Percentiles rank a stretch among this genome's conserved stretches.
Conservation (phyloP, 768 basidiomycete species). For the Clathrus columnatus region DNA sequence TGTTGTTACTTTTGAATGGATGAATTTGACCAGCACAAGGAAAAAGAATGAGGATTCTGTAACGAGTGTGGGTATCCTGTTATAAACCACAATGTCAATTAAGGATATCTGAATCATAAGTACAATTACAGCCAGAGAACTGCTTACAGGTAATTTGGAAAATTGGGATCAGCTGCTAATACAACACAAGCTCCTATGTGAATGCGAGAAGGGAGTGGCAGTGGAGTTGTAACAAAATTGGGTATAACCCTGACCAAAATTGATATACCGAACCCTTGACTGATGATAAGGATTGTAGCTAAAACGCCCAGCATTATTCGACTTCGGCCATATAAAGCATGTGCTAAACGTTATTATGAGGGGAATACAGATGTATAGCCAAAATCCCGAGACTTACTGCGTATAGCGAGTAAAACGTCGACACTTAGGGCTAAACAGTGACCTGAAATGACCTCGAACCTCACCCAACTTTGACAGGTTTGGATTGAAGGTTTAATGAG, state of each 20-base stretch:
- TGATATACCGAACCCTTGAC: background rate
- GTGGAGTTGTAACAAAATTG: background rate
- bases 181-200: background rate
- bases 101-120: background rate
- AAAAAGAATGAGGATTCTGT: background rate
- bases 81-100: background rate
- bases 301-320: background rate
- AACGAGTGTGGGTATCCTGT: background rate
- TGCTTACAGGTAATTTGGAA: slow-evolving; percentile 2
- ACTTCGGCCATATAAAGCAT: slow-evolving; percentile 3
- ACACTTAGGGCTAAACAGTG: background rate
- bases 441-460: background rate
- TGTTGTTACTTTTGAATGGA: background rate
- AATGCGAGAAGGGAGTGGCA: background rate
- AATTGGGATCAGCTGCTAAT: background rate
- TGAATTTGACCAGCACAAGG: background rate
- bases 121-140: background rate
- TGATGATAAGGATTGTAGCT: background rate
- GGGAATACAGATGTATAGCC: background rate
- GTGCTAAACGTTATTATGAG: background rate
- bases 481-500: background rate
- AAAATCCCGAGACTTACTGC: background rate
- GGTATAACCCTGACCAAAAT: background rate
- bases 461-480: background rate
- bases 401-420: slow-evolving; percentile 1